Evolutionary conservation across 352 stramenopile species (phyloP).

Genomic region (Pythium dissotocum): DNA sequence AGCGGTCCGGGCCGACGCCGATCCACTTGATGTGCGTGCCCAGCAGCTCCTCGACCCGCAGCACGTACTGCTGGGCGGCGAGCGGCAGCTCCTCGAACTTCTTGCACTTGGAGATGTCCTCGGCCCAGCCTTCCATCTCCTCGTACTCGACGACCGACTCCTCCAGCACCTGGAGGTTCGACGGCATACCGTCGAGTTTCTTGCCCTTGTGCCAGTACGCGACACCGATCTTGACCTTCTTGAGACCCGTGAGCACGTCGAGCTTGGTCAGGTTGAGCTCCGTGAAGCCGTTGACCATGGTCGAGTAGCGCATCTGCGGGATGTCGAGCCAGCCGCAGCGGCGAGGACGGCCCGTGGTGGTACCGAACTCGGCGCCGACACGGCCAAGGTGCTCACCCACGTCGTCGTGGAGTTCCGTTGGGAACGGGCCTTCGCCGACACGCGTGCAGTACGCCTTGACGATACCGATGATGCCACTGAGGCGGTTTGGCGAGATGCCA

Average conservation of each 20-base stretch:
- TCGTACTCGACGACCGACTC: constrained; percentile 97
- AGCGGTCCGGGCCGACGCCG: constrained; percentile 95
- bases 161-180: constrained; percentile 91
- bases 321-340: constrained; percentile 99
- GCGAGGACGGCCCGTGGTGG: constrained; percentile 95
- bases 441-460: constrained; percentile 99
- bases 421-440: constrained; percentile 98
- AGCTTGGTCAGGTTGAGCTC: constrained; percentile 99
- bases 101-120: constrained; percentile 96
- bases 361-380: constrained; percentile 97
- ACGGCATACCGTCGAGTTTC: constrained; percentile 94
- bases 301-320: constrained; percentile 93
- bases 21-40: constrained; percentile 98
- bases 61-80: constrained; percentile 96
- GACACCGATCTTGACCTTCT: constrained; percentile 94
- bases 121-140: constrained; percentile 92
- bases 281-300: constrained; percentile 95
- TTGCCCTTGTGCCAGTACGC: constrained; percentile 95
- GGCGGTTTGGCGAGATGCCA: constrained; percentile 91
- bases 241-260: constrained; percentile 97
- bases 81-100: constrained; percentile 96
- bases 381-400: constrained; percentile 90
- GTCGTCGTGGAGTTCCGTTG: constrained; percentile 95
- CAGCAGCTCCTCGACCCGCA: constrained; percentile 96
- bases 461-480: constrained; percentile 96